Percentiles rank a stretch among this genome's conserved stretches.
Conservation (phyloP, 2,329 filamentous ascomycete genomes). For the Colletotrichum neosansevieriae region DNA sequence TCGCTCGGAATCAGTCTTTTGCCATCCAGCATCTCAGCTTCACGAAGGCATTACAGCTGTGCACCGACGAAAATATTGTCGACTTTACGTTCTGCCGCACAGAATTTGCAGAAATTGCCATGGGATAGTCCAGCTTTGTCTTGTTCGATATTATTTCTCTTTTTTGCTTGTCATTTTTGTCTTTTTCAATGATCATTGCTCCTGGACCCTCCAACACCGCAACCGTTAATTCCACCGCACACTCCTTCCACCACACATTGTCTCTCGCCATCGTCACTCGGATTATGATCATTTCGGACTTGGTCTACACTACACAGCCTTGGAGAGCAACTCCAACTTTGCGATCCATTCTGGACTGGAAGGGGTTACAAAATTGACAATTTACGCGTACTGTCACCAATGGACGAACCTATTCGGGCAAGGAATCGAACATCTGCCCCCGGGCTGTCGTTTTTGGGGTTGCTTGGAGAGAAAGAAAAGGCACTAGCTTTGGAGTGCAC, state of each 20-base stretch:
- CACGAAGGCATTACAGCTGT: background rate
- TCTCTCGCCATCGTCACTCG: too few species aligned
- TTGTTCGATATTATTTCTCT: conserved; percentile 36
- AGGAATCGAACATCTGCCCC: background rate
- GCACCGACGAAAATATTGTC: conserved; percentile 29
- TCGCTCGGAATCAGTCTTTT: background rate
- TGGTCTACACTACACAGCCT: too few species aligned
- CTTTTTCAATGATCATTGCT: conserved; percentile 7
- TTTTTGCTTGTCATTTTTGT: conserved; percentile 28
- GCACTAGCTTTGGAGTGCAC: background rate
- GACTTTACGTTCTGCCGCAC: conserved; percentile 32
- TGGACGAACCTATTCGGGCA: background rate
- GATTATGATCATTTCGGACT: too few species aligned
- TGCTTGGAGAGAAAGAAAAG: background rate
- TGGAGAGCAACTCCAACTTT: too few species aligned
- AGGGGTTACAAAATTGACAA: background rate
- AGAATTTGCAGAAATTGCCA: conserved; percentile 34
- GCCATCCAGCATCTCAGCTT: background rate
- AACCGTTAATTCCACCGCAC: background rate
- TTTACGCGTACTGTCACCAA: background rate
- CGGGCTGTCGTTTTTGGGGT: background rate
- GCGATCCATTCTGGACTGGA: background rate
- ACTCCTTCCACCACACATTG: background rate
- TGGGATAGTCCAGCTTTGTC: conserved; percentile 27
- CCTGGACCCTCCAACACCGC: background rate